These are phyloP conservation scores for Didymellaceae sp. DNA, from an alignment of 2,329 filamentous ascomycete genomes.

Conservation along the genomic window DNA sequence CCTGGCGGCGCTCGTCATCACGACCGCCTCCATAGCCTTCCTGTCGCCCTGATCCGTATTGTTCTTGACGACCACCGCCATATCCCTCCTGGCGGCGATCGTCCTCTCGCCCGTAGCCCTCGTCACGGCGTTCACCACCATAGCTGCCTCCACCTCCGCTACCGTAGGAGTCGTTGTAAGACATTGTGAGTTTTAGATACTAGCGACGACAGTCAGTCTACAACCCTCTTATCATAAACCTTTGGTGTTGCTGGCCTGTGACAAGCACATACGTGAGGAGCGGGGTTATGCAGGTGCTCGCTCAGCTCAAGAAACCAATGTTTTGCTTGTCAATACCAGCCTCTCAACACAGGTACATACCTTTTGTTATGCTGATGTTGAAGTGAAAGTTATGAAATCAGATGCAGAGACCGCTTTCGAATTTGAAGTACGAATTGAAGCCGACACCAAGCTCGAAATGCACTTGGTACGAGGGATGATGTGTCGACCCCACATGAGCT, in stretches of 20 bases:
- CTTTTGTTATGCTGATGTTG: neutral
- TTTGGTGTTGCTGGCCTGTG: neutral
- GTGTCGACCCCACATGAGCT: slow-evolving; percentile 19
- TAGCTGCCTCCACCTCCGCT: too few species aligned
- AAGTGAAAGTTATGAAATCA: neutral
- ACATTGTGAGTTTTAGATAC: slow-evolving; percentile 21
- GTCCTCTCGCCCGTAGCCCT: slow-evolving; percentile 25
- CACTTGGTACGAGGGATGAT: neutral
- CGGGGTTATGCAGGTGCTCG: neutral
- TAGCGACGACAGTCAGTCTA: neutral
- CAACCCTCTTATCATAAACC: too few species aligned
- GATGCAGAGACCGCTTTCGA: neutral
- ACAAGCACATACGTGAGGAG: neutral
- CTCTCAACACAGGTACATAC: too few species aligned
- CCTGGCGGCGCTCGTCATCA: slow-evolving; percentile 6
- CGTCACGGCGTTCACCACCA: slow-evolving; percentile 25
- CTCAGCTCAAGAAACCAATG: too few species aligned
- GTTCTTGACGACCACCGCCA: slow-evolving; percentile 15
- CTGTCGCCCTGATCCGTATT: slow-evolving; percentile 13
- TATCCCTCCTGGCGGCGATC: slow-evolving; percentile 19
- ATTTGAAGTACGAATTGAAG: neutral
- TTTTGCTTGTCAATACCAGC: too few species aligned
- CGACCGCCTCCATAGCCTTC: neutral
- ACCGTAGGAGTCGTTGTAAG: slow-evolving; percentile 35
- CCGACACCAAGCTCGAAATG: neutral